Evolutionary conservation across 352 stramenopile species (phyloP), one percentile per base, ranked within the genome.

Genomic region (Phytopythium chamaehyphon): DNA sequence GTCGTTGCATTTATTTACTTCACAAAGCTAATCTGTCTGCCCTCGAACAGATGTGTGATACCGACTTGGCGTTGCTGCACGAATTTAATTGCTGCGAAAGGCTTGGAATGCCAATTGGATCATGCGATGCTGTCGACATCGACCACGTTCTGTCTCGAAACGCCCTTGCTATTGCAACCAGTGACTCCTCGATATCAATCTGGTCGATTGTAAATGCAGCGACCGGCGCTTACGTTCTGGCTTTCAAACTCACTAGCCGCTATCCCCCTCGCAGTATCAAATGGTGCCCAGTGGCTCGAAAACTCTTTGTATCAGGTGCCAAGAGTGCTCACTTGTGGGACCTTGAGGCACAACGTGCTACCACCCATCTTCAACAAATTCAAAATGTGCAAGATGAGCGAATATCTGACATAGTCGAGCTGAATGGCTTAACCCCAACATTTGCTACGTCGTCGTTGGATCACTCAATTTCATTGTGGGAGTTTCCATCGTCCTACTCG

Each of bases 401-500:
- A 2, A 54, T 90, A 42, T 76, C 79, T 6, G 73, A 81, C 15
- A 74, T 69, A 26, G 36, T 90, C 14, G 76, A 91, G 40, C 40
- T 92, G 4, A 57, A 67, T 2, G 56, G 61, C 5, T 76, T 80
- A n/a, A 58, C 62, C 12, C n/a, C 39, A 7, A 60, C 87, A 19
- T 72, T 95, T 21, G 79, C 73, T 0, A 93, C 85, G 15, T 75
- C 71, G 10, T 87, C 76, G 14, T 92, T 91, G 50, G 85, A 95
- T 57, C 68, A 83, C 31, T 88, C 64, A 6, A 87, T 95, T 28
- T 66, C 73, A 0, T 54, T 93, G 11, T 91, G 83, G 73, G 80
- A 88, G 40, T 56, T 76, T 7, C 61, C 84, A 9, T 67, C 72
- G 3, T 33, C 42, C 0, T 62, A 58, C 22, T 56, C 60, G n/a